Percentiles rank a stretch among this genome's conserved stretches.
These are phyloP conservation scores for Rhizophora apiculata DNA, from an alignment of 345 rosid genomes.

Conservation along the genomic window DNA sequence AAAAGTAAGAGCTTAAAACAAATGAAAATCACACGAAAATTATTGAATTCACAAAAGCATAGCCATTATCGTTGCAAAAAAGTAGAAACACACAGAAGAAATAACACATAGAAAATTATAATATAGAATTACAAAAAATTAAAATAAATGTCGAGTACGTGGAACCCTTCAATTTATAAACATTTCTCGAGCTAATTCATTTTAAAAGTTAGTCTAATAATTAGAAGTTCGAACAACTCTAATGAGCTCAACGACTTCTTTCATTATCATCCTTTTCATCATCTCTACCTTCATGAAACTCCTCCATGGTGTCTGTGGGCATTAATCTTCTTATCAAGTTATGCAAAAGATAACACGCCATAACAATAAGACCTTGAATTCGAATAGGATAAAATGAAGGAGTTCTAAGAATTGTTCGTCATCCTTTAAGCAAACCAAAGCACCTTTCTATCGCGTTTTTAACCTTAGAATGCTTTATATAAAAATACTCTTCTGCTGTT, in stretches of 20 bases:
- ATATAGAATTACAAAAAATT: too few species aligned
- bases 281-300: neutral
- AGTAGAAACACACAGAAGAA: too few species aligned
- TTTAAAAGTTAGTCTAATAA: neutral
- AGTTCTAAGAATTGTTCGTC: neutral
- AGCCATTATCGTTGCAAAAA: too few species aligned
- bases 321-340: neutral
- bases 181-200: neutral
- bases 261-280: too few species aligned
- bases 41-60: too few species aligned
- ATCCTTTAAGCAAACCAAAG: neutral
- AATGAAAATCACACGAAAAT: too few species aligned
- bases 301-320: neutral
- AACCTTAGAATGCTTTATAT: neutral
- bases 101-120: too few species aligned
- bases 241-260: neutral
- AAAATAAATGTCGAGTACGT: neutral
- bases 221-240: neutral
- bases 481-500: neutral
- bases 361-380: neutral
- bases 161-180: neutral
- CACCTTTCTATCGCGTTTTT: neutral
- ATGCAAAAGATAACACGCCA: too few species aligned
- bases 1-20: too few species aligned
- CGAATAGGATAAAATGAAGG: neutral